These are phyloP conservation scores for Syzygium aromaticum DNA, from an alignment of 345 rosid species.

Conservation along the genomic window DNA sequence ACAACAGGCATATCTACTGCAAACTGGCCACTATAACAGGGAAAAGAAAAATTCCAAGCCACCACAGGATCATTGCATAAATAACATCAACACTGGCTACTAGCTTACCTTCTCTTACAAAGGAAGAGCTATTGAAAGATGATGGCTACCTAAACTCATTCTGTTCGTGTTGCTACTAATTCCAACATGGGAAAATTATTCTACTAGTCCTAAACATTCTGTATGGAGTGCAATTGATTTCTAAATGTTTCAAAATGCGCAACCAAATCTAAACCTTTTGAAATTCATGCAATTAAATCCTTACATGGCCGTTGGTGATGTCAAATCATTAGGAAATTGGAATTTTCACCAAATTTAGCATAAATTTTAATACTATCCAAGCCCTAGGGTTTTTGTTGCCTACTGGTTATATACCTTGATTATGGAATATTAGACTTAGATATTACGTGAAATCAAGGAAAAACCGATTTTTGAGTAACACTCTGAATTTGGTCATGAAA, in stretches of 20 bases:
- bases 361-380: neutral
- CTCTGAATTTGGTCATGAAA: neutral
- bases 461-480: neutral
- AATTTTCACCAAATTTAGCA: neutral
- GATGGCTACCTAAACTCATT: neutral
- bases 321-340: neutral
- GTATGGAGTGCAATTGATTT: neutral
- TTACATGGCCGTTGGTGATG: neutral
- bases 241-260: neutral
- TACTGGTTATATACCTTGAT: neutral
- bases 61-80: neutral
- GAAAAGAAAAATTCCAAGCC: neutral
- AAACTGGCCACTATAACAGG: neutral
- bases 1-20: neutral
- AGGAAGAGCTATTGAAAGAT: neutral
- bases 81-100: neutral
- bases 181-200: neutral
- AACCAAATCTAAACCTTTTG: neutral
- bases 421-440: neutral
- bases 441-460: neutral
- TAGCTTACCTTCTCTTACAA: neutral
- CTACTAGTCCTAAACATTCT: neutral
- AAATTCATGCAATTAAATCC: neutral
- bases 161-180: neutral
- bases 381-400: neutral